Evolutionary conservation across 2,329 filamentous ascomycete genomes (phyloP).

Genomic region (Aspergillus carbonarius): DNA sequence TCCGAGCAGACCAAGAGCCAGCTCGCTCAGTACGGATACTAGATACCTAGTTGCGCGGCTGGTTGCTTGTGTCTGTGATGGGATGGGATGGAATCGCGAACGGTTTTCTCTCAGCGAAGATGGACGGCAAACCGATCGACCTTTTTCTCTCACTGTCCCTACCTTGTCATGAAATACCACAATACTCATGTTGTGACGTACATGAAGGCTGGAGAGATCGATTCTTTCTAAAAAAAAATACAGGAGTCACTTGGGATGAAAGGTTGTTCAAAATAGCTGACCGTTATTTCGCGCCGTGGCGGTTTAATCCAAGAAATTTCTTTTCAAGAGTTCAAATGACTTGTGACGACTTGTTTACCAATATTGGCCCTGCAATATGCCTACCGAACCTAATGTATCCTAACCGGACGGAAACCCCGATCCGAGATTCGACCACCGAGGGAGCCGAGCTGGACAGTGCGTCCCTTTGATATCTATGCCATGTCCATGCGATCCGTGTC

Average conservation of each 20-base stretch:
- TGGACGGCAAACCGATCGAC: conserved; percentile 43
- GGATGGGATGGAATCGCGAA: conserved; percentile 42
- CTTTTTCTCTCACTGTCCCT: conserved; percentile 34
- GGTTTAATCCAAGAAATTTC: conserved; percentile 45
- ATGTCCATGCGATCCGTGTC: too few relatives aligned
- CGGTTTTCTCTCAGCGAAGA: conserved; percentile 41
- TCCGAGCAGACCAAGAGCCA: conserved; percentile 84
- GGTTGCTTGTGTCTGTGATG: conserved; percentile 43
- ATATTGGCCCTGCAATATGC: neutral
- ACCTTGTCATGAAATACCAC: conserved; percentile 37
- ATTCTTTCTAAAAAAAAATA: conserved; percentile 38
- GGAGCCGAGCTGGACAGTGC: too few relatives aligned
- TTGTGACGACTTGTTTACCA: conserved; percentile 5
- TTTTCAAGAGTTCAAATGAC: conserved; percentile 39
- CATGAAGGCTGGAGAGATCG: conserved; percentile 31
- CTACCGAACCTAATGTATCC: too few relatives aligned
- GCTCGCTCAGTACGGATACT: conserved; percentile 90
- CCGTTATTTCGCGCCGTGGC: conserved; percentile 43
- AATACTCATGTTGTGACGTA: conserved; percentile 36
- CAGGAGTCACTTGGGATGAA: conserved; percentile 43
- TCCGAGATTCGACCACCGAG: too few relatives aligned
- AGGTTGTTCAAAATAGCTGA: conserved; percentile 44
- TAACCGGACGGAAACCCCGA: too few relatives aligned
- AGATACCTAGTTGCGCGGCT: conserved; percentile 49
- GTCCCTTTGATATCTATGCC: too few relatives aligned